Evolutionary conservation across 345 rosid genomes (phyloP).

Genomic region (Trapa bicornis): DNA sequence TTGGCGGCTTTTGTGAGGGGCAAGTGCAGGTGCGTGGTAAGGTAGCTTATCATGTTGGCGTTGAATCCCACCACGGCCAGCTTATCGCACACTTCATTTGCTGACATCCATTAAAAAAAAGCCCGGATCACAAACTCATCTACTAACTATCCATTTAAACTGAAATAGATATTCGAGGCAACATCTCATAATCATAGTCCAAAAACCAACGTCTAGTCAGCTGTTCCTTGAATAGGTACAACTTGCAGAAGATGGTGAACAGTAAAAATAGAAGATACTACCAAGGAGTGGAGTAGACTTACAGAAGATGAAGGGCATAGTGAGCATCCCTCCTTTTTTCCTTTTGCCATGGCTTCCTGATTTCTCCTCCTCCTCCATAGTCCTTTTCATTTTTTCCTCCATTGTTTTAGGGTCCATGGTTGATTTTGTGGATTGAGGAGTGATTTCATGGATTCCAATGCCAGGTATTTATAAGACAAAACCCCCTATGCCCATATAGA

Average conservation of each 20-base stretch:
- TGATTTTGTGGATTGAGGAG: too few species aligned
- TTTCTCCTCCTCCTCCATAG: neutral
- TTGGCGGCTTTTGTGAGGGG: constrained; percentile 95
- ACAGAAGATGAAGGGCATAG: constrained; percentile 77
- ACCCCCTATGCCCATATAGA: too few species aligned
- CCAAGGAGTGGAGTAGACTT: constrained; percentile 3
- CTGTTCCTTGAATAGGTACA: too few species aligned
- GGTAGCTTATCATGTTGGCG: constrained; percentile 83
- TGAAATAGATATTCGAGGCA: too few species aligned
- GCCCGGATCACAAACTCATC: too few species aligned
- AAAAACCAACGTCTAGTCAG: too few species aligned
- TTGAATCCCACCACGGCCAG: constrained; percentile 76
- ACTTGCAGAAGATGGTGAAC: neutral
- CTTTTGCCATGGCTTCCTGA: constrained; percentile 21
- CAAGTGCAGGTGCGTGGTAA: constrained; percentile 70
- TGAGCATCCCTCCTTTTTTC: constrained; percentile 49
- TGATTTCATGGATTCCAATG: too few species aligned
- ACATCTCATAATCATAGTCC: too few species aligned
- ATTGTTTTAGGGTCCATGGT: too few species aligned
- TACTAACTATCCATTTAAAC: too few species aligned
- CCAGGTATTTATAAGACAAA: too few species aligned
- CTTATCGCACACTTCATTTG: constrained; percentile 81
- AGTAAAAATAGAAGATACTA: neutral
- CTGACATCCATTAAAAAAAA: constrained; percentile 16
- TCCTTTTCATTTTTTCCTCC: too few species aligned